phyloP scores from a whole-genome alignment of 1,284 basidiomycete genomes.

The Microbotryum saponariae region DNA sequence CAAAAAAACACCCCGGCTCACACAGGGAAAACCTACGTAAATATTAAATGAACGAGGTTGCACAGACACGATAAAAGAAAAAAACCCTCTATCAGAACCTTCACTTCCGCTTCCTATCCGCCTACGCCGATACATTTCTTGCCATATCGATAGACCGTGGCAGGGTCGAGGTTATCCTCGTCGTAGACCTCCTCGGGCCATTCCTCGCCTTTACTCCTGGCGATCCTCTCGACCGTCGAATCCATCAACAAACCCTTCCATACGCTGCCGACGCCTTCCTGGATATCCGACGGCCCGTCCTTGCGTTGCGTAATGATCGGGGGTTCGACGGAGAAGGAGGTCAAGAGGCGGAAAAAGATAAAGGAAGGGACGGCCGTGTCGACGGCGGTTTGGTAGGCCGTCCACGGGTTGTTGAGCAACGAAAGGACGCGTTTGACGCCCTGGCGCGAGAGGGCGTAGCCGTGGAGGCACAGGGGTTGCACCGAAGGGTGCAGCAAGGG shows the following conservation, averaged over 20 bases:
- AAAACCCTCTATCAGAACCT: no score
- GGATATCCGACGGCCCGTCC: constrained; percentile 38
- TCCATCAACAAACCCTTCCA: constrained; percentile 39
- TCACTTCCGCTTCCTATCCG: no score
- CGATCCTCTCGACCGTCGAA: constrained; percentile 38
- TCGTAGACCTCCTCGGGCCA: constrained; percentile 28
- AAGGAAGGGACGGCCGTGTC: constrained; percentile 56
- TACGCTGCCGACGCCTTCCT: constrained; percentile 35
- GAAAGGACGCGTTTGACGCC: constrained; percentile 30
- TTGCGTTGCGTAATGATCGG: constrained; percentile 38
- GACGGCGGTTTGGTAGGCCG: constrained; percentile 34
- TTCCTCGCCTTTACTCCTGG: constrained; percentile 23
- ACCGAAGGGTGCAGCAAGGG: constrained; percentile 56
- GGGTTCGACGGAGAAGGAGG: constrained; percentile 38
- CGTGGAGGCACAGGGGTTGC: constrained; percentile 36
- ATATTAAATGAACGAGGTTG: no score
- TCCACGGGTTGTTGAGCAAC: constrained; percentile 34
- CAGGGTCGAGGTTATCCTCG: constrained; percentile 20
- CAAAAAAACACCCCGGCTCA: no score
- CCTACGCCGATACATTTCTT: no score
- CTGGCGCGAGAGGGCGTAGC: constrained; percentile 33
- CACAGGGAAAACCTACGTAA: no score
- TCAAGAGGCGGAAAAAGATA: constrained; percentile 36
- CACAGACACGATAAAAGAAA: no score
- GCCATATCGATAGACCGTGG: constrained; percentile 19